Evolutionary conservation across 108 stramenopile species (phyloP).

Genomic region (Cyclotella sp.): DNA sequence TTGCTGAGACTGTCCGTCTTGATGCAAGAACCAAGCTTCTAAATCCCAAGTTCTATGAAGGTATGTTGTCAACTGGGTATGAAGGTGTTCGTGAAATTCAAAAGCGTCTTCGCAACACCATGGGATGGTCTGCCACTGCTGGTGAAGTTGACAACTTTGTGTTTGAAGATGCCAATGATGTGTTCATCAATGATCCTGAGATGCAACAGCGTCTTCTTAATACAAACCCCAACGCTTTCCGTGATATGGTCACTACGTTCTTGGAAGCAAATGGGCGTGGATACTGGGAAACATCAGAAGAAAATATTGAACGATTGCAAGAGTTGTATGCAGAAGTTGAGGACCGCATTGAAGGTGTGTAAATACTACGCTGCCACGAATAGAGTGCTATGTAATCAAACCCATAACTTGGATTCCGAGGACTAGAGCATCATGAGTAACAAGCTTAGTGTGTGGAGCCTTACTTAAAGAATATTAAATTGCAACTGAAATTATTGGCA

Average conservation of each 20-base stretch:
- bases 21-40: constrained; percentile 97
- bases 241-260: constrained; percentile 97
- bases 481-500: too few species aligned
- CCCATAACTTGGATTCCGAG: constrained; percentile 37
- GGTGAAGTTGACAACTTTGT: constrained; percentile 99
- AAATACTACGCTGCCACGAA: constrained; percentile 30
- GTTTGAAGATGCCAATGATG: constrained; percentile 96
- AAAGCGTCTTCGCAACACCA: constrained; percentile 96
- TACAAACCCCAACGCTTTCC: constrained; percentile 96
- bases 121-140: constrained; percentile 98
- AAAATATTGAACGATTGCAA: constrained; percentile 95
- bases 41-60: constrained; percentile 98
- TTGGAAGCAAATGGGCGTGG: constrained; percentile 97
- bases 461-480: background rate
- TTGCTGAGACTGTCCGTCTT: constrained; percentile 94
- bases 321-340: constrained; percentile 98
- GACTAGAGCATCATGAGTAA: constrained; percentile 24
- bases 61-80: constrained; percentile 96
- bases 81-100: constrained; percentile 98
- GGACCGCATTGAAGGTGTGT: constrained; percentile 96
- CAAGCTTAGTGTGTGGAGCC: constrained; percentile 29
- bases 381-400: constrained; percentile 25
- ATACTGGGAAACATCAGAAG: constrained; percentile 94
- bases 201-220: constrained; percentile 95
- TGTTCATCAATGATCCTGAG: constrained; percentile 94